Percentiles rank a stretch among this genome's conserved stretches.
Evolutionary conservation across 306 rosid genomes (phyloP).

Genomic region (Cucurbita moschata): DNA sequence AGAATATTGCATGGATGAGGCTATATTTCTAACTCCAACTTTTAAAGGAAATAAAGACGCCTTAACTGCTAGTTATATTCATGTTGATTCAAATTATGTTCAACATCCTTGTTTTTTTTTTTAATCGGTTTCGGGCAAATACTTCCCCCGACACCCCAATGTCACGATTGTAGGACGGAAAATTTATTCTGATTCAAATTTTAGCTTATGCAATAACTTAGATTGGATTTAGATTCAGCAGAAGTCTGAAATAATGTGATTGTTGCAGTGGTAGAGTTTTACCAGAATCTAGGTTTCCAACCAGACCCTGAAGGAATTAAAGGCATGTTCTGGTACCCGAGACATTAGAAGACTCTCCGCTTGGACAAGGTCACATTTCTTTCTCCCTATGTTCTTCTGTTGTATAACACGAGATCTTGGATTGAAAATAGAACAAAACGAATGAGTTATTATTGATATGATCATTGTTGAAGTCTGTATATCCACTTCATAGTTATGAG

Average conservation of each 20-base stretch:
- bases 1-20: not conserved
- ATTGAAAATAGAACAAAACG: not conserved
- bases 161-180: not conserved
- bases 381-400: not conserved
- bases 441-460: not conserved
- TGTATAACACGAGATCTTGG: slow-evolving; percentile 4
- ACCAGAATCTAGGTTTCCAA: slow-evolving; percentile 81
- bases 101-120: not conserved
- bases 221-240: not conserved
- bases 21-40: not conserved
- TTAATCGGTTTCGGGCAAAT: not conserved
- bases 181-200: not conserved
- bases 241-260: slow-evolving; percentile 2
- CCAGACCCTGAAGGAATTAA: slow-evolving; percentile 94
- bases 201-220: not conserved
- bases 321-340: slow-evolving; percentile 98
- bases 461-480: not conserved
- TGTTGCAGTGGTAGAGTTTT: slow-evolving; percentile 78
- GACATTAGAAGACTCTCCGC: slow-evolving; percentile 14
- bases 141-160: not conserved
- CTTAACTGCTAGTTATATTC: not conserved
- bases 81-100: not conserved
- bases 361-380: slow-evolving; percentile 7
- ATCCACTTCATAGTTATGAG: not conserved
- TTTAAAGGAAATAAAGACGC: not conserved